These are phyloP conservation scores for Globisporangium megalacanthum DNA, from an alignment of 352 stramenopile species.

Conservation along the genomic window DNA sequence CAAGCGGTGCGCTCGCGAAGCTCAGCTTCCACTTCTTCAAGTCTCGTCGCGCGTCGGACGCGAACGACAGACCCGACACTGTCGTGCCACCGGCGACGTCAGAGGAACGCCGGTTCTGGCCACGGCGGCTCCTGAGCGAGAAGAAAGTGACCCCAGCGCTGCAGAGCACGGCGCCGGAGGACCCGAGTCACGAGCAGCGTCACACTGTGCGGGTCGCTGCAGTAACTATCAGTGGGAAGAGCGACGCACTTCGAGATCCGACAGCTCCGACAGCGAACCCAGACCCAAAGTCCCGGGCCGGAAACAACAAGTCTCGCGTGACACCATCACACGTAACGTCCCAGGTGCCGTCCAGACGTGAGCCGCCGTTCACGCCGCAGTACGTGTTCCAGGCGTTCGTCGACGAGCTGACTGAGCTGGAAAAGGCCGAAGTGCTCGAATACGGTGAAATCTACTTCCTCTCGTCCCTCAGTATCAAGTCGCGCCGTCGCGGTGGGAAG, in stretches of 20 bases:
- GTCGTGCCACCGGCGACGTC: neutral
- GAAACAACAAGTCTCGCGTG: slow-evolving; percentile 17
- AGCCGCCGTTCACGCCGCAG: slow-evolving; percentile 25
- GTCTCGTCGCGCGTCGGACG: neutral
- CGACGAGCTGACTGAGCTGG: slow-evolving; percentile 39
- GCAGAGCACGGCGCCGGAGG: neutral
- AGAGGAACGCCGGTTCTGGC: slow-evolving; percentile 9
- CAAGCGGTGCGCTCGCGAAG: slow-evolving; percentile 6
- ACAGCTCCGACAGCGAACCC: neutral
- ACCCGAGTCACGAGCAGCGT: neutral
- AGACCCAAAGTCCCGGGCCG: slow-evolving; percentile 7
- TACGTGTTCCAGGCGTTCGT: slow-evolving; percentile 1
- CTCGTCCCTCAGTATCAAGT: slow-evolving; percentile 30
- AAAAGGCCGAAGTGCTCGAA: slow-evolving; percentile 43
- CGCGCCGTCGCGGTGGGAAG: slow-evolving; percentile 22
- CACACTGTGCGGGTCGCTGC: neutral
- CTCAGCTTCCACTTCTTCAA: slow-evolving; percentile 7
- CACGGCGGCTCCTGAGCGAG: slow-evolving; percentile 6
- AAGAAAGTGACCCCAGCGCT: slow-evolving; percentile 4
- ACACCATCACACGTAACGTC: slow-evolving; percentile 8
- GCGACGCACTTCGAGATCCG: slow-evolving; percentile 4
- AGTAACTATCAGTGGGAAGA: neutral
- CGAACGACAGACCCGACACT: neutral
- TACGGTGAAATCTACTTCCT: slow-evolving; percentile 51
- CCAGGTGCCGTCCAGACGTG: slow-evolving; percentile 12